Evolutionary conservation across 176 grass and related monocot species (phyloP), one percentile per base, ranked within the genome.

Genomic region (Musa itinerans): DNA sequence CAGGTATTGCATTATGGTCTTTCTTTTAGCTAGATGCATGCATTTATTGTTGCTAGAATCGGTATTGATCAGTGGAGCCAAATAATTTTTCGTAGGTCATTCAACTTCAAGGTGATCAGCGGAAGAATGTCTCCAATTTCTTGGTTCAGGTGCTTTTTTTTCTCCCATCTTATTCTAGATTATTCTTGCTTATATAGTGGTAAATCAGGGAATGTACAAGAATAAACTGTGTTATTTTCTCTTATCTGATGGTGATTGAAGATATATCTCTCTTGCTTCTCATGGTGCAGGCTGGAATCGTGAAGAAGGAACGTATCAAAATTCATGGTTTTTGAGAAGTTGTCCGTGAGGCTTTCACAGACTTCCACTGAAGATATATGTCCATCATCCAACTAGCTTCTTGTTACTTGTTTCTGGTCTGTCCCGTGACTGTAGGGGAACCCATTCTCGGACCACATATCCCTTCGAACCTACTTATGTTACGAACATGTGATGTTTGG

Each of bases 101-200:
- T 83, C 88, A 90, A 79, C 84, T 90, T 58, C 88, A 90, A 75
- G 88, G 88, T 14, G 88, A 90, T 84, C 88, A 90, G 78, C 78
- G 84, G 10, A 90, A 90, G 84, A 90, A 90, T 81, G 88, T 86
- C 14, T 84, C 88, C 58, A 86, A 78, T 76, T 90, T 90, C 81
- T 75, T 90, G 78, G 88, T 90, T 62, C 88, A 90, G 88, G 88
- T 86, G 83, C 29, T 57, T 10, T 0, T 3, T 27, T 57, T n/a
- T 34, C 4, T 11, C 53, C 20, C 7, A 48, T 50, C 0, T 10
- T 59, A 4, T 3, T 2, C 34, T 5, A 10, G 0, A 54, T 8
- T 9, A 2, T 1, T 10, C 17, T 57, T 4, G 3, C 13, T 34
- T 34, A 34, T 34, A 34, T 34, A 34, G 0, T 34, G 0, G 34